Evolutionary conservation across 306 rosid genomes (phyloP).

Genomic region (Macrotyloma uniflorum): DNA sequence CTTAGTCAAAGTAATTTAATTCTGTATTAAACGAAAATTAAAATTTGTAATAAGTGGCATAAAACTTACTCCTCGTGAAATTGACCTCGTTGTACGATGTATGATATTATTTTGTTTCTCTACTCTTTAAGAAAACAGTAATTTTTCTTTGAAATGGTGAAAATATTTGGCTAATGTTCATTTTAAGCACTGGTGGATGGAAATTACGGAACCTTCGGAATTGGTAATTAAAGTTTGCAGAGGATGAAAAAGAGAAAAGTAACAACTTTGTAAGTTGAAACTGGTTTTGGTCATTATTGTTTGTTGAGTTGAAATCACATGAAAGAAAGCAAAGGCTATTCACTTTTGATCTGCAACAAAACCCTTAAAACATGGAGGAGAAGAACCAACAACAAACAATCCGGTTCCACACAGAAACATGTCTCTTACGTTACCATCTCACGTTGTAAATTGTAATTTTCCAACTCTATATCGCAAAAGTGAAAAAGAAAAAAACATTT

Average conservation of each 20-base stretch:
- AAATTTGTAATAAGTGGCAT: no score
- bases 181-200: not conserved
- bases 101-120: no score
- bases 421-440: constrained; percentile 7
- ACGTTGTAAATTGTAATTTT: not conserved
- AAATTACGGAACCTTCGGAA: not conserved
- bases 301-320: constrained; percentile 21
- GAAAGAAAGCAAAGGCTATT: not conserved
- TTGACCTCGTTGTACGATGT: no score
- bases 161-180: not conserved
- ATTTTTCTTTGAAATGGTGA: no score
- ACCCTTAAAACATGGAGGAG: constrained; percentile 46
- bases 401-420: not conserved
- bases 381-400: not conserved
- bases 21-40: not conserved
- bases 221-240: not conserved
- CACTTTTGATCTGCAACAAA: constrained; percentile 1
- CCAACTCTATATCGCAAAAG: not conserved
- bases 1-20: not conserved
- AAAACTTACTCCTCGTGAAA: no score
- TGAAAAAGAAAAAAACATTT: not conserved
- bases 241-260: not conserved
- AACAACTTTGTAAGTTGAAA: not conserved
- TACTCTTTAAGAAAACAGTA: no score
- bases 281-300: not conserved